phyloP scores from a whole-genome alignment of 2,329 filamentous ascomycete genomes.

The Hymenoscyphus albidus region DNA sequence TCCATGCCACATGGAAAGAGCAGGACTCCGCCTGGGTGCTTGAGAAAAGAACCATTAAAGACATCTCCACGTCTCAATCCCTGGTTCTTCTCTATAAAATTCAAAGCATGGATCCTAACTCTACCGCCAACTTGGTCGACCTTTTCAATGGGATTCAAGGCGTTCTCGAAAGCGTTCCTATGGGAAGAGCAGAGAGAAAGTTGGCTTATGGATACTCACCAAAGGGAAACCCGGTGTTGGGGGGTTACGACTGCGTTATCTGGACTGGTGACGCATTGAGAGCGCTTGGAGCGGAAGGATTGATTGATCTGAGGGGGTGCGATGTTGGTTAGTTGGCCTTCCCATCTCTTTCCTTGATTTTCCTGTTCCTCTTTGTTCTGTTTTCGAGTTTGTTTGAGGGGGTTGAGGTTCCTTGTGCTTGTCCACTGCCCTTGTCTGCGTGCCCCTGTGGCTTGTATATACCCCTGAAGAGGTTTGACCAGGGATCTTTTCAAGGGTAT shows the following conservation, averaged over 20 bases:
- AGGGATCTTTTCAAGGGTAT: neutral
- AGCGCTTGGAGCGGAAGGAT: slow-evolving; percentile 17
- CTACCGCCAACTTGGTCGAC: slow-evolving; percentile 1
- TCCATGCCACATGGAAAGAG: slow-evolving; percentile 24
- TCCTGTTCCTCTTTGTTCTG: neutral
- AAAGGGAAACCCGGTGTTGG: slow-evolving; percentile 22
- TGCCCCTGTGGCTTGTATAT: too few species aligned
- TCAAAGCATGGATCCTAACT: slow-evolving; percentile 14
- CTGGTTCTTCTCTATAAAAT: slow-evolving; percentile 25
- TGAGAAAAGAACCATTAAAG: slow-evolving; percentile 19
- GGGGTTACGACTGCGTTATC: slow-evolving; percentile 28
- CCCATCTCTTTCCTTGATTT: neutral
- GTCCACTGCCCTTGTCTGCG: neutral
- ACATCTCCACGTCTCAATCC: slow-evolving; percentile 22
- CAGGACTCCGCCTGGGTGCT: slow-evolving; percentile 13
- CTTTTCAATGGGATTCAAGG: slow-evolving; percentile 16
- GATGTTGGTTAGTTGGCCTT: slow-evolving; percentile 17
- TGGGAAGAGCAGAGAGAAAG: slow-evolving; percentile 21
- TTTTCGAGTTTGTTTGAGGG: neutral
- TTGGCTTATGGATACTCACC: slow-evolving; percentile 11
- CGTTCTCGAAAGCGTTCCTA: slow-evolving; percentile 19
- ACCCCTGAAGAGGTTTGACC: too few species aligned
- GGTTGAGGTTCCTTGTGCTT: neutral
- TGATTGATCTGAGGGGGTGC: slow-evolving; percentile 17
- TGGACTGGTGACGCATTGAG: slow-evolving; percentile 26